Percentiles rank a stretch among this genome's conserved stretches.
phyloP scores from a whole-genome alignment of 345 rosid species.

The Luvunga scandens region DNA sequence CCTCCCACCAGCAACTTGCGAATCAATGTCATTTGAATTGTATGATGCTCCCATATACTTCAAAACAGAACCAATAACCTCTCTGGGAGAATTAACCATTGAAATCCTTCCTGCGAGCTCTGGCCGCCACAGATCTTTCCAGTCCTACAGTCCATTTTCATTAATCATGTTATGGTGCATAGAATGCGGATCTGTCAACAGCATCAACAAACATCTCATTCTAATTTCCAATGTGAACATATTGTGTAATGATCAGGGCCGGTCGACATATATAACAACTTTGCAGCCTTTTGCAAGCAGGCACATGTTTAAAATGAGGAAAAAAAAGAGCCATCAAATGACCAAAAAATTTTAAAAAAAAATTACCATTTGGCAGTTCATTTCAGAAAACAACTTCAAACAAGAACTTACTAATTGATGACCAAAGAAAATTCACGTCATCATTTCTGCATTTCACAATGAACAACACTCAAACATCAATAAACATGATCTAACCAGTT shows the following conservation, averaged over 20 bases:
- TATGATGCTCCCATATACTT: conserved; percentile 18
- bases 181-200: neutral
- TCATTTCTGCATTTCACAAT: no score
- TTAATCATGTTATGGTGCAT: neutral
- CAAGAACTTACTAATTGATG: no score
- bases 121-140: conserved; percentile 88
- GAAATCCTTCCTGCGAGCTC: conserved; percentile 78
- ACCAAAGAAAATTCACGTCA: no score
- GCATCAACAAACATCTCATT: neutral
- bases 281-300: no score
- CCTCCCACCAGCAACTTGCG: conserved; percentile 75
- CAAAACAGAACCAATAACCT: no score
- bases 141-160: conserved; percentile 51
- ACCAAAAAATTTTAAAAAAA: neutral
- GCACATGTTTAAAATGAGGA: no score
- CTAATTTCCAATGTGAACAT: neutral
- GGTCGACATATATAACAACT: neutral
- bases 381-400: neutral
- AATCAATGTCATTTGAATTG: conserved; percentile 52
- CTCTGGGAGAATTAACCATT: conserved; percentile 48
- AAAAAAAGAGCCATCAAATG: neutral
- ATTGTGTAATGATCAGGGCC: no score
- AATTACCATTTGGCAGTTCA: neutral
- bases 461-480: no score
- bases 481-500: no score